Conservation (phyloP, 1,284 basidiomycete species). For the Sutorius eximius region DNA sequence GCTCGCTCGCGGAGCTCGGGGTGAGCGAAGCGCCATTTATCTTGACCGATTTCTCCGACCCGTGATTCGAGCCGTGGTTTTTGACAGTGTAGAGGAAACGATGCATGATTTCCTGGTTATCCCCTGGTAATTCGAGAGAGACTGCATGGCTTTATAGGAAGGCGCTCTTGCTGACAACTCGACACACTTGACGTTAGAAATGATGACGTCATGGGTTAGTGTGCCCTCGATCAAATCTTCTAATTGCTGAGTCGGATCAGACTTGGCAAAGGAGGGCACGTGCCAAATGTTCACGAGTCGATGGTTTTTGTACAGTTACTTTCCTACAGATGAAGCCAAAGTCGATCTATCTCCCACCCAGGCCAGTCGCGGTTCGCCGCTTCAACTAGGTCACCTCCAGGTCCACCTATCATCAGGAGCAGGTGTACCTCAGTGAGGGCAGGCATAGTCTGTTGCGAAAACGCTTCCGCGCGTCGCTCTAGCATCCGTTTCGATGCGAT, state of each 20-base stretch:
- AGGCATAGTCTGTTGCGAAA: background rate
- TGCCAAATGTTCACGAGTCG: background rate
- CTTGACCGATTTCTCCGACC: background rate
- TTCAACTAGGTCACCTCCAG: background rate
- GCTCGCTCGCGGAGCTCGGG: constrained; percentile 1
- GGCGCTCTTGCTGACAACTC: constrained; percentile 1
- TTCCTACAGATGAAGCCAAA: background rate
- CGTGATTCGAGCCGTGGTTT: background rate
- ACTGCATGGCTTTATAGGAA: background rate
- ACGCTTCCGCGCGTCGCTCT: background rate
- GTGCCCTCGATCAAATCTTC: background rate
- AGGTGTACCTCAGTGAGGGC: background rate
- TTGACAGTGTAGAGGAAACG: constrained; percentile 8
- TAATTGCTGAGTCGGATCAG: background rate
- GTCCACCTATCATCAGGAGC: background rate
- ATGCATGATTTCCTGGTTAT: constrained; percentile 16
- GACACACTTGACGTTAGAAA: background rate
- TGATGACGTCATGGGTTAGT: constrained; percentile 6
- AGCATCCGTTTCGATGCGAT: constrained; percentile 14
- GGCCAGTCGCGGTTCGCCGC: background rate
- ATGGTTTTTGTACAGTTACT: background rate
- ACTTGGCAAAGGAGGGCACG: background rate
- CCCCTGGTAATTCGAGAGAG: too few relatives aligned
- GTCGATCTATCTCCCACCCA: background rate
- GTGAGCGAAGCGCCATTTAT: background rate